phyloP scores from a whole-genome alignment of 2,329 filamentous ascomycete genomes.

The Pyrenophora seminiperda region DNA sequence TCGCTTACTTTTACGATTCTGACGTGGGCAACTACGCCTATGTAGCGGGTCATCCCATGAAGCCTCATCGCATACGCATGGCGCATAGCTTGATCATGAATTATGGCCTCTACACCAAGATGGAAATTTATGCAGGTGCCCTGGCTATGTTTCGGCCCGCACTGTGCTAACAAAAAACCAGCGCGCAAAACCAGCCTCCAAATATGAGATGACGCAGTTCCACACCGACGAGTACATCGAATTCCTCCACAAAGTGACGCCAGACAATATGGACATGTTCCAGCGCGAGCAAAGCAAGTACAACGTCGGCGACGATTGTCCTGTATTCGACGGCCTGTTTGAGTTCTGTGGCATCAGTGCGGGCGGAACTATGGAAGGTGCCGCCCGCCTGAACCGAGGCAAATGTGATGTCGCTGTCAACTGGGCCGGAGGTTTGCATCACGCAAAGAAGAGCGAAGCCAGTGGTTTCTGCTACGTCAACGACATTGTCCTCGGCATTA shows the following conservation, averaged over 20 bases:
- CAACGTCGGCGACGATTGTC: conserved; percentile 68
- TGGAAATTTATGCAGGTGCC: conserved; percentile 68
- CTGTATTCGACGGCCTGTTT: conserved; percentile 72
- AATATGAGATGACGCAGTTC: conserved; percentile 75
- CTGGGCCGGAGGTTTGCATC: conserved; percentile 89
- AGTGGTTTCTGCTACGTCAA: conserved; percentile 99
- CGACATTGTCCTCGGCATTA: conserved; percentile 89
- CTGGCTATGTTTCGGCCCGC: conserved; percentile 4
- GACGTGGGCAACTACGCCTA: conserved; percentile 99
- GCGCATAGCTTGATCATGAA: conserved; percentile 70
- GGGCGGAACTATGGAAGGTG: conserved; percentile 72
- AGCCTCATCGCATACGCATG: conserved; percentile 71
- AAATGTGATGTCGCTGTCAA: conserved; percentile 70
- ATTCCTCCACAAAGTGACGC: conserved; percentile 83
- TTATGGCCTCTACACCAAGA: conserved; percentile 73
- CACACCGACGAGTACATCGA: conserved; percentile 76
- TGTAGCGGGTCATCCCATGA: conserved; percentile 73
- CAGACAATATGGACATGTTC: conserved; percentile 97
- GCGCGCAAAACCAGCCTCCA: conserved; percentile 60
- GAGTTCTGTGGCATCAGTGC: conserved; percentile 74
- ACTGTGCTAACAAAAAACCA: conserved; percentile 25
- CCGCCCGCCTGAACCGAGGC: conserved; percentile 68
- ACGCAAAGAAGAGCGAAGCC: conserved; percentile 92
- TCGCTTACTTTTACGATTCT: conserved; percentile 98
- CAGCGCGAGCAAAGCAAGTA: conserved; percentile 84